phyloP scores from a whole-genome alignment of 2,329 filamentous ascomycete genomes.

The Colletotrichum gloeosporioides region DNA sequence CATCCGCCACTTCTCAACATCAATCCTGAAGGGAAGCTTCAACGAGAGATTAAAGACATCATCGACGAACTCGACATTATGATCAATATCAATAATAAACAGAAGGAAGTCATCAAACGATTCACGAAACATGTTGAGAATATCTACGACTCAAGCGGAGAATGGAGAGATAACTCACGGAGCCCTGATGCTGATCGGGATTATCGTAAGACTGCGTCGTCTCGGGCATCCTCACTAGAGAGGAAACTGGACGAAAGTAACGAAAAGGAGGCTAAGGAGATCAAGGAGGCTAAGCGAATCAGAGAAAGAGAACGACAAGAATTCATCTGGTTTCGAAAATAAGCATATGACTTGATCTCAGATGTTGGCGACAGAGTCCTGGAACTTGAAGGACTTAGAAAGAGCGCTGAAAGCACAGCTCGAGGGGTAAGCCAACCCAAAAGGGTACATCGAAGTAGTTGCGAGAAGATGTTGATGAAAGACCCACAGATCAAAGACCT shows the following conservation, averaged over 20 bases:
- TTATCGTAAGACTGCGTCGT: neutral
- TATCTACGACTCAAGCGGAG: neutral
- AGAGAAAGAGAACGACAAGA: neutral
- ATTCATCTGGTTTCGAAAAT: slow-evolving; percentile 30
- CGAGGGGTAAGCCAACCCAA: slow-evolving; percentile 28
- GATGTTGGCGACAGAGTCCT: slow-evolving; percentile 33
- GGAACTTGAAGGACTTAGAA: slow-evolving; percentile 36
- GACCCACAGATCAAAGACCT: slow-evolving; percentile 36
- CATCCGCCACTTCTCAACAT: slow-evolving; percentile 43
- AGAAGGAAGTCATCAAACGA: slow-evolving; percentile 33
- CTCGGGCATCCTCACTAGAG: neutral
- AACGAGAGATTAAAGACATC: slow-evolving; percentile 51
- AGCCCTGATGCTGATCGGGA: neutral
- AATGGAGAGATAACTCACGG: neutral
- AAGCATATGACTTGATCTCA: slow-evolving; percentile 24
- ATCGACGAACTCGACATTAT: slow-evolving; percentile 54
- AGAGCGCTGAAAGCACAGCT: slow-evolving; percentile 36
- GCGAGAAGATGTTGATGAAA: no score
- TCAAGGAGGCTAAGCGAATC: no score
- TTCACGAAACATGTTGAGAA: slow-evolving; percentile 28
- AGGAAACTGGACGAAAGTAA: neutral
- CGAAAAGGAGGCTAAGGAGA: no score
- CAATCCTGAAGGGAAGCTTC: slow-evolving; percentile 44
- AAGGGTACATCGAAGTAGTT: no score
- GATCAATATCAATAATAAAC: slow-evolving; percentile 41